Base-by-base conservation (phyloP, 2,329 filamentous ascomycete species). In the Cyphellophora europaea region DNA sequence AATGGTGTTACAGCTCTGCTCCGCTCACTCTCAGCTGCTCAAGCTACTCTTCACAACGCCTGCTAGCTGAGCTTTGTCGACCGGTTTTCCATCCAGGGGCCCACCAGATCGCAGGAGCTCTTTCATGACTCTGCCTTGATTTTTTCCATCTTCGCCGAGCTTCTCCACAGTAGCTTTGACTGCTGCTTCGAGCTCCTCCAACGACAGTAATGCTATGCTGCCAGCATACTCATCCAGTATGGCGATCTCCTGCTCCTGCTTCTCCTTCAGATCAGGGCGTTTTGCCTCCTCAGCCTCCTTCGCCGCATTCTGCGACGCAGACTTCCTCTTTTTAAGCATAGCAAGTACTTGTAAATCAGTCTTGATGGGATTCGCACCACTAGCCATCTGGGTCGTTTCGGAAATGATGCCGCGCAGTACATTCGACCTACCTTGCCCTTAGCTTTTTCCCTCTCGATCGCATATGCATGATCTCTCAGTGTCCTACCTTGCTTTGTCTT, bases 371-470 rank as follows among this genome's bases (percentile, higher is more conserved):
- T 53, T 55, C 3, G 62, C 43, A 13, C 61, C 60, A 52, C 66
- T 67, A 34, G 58, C 54, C n/a, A 62, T 56, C 43, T 67, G 66
- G 49, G 65, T 67, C 44, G 59, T 61, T 43, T 69, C 66, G 32
- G 66, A 61, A 35, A 69, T 65, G 38, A 69, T 50, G 30, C 61
- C 58, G 21, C 66, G 63, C 12, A 69, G 53, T 23, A 67, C 65
- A 44, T 66, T 64, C 17, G 68, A 50, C 43, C 65, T 67, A 31
- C 13, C 21, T 8, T 25, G 8, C 21, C 21, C n/a, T 25, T 25
- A 15, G 8, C n/a, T 5, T 27, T 25, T 25, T 8, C n/a, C n/a
- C n/a, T n/a, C n/a, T n/a, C n/a, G n/a, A n/a, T n/a, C n/a, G n/a
- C n/a, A n/a, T n/a, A n/a, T n/a, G n/a, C n/a, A n/a, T n/a, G n/a